Percentiles rank a stretch among this genome's conserved stretches.
Conservation (phyloP, 257 asterid genomes). For the Nicotiana otophora region DNA sequence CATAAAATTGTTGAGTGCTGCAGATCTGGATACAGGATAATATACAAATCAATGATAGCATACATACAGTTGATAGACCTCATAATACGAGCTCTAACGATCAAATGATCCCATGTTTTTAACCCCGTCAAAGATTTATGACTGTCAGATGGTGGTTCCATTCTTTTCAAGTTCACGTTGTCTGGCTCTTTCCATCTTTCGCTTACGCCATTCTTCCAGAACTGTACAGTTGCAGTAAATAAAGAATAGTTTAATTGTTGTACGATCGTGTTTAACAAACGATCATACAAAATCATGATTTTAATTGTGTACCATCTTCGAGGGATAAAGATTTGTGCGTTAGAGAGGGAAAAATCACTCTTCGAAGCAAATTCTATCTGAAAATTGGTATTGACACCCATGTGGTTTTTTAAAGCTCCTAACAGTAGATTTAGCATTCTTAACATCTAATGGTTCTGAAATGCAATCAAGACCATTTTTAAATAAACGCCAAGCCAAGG, state of each 20-base stretch:
- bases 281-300: background rate
- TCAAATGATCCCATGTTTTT: background rate
- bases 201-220: slow-evolving; percentile 84
- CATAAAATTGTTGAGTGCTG: background rate
- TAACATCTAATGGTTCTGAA: no score
- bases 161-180: slow-evolving; percentile 57
- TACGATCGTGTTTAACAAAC: background rate
- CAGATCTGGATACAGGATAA: background rate
- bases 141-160: slow-evolving; percentile 25
- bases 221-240: slow-evolving; percentile 33
- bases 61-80: background rate
- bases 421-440: no score
- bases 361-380: no score
- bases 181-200: slow-evolving; percentile 89
- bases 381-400: no score
- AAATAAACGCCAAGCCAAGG: no score
- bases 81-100: background rate
- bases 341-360: no score
- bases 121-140: background rate
- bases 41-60: background rate
- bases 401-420: no score
- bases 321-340: no score
- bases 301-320: no score
- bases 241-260: background rate
- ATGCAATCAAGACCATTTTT: no score